phyloP scores from a whole-genome alignment of 345 rosid genomes.

The Fremontodendron californicum region DNA sequence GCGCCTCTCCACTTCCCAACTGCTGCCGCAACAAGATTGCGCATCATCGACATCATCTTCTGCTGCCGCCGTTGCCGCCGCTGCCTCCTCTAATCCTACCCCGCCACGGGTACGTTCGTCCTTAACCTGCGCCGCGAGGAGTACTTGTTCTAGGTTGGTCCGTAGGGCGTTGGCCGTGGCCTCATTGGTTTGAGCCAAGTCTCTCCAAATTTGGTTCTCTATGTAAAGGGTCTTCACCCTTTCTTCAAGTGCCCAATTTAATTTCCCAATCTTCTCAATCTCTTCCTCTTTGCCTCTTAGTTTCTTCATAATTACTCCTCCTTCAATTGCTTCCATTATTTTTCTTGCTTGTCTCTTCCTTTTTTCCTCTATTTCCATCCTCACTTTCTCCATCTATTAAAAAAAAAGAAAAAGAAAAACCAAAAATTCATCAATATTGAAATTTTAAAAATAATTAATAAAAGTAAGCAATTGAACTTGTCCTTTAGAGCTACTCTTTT shows the following conservation, averaged over 20 bases:
- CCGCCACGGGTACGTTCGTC: constrained; percentile 18
- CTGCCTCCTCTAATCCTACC: constrained; percentile 32
- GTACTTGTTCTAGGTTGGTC: constrained; percentile 57
- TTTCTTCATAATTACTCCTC: constrained; percentile 44
- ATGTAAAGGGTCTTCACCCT: constrained; percentile 48
- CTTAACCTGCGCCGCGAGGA: constrained; percentile 42
- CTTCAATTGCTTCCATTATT: constrained; percentile 54
- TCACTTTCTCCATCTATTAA: constrained; percentile 68
- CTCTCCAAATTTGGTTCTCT: constrained; percentile 86
- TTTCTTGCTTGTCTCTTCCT: constrained; percentile 50
- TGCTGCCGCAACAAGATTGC: constrained; percentile 66
- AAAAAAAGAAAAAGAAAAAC: not conserved
- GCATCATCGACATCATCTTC: constrained; percentile 48
- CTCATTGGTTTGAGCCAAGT: constrained; percentile 71
- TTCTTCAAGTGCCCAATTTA: constrained; percentile 77
- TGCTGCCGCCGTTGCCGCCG: constrained; percentile 7
- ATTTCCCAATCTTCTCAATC: constrained; percentile 49
- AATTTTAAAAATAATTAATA: not conserved
- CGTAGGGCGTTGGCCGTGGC: constrained; percentile 73
- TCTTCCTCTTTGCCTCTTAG: constrained; percentile 67
- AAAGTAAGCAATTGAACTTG: no score
- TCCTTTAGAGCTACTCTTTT: no score
- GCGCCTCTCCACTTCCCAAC: constrained; percentile 28
- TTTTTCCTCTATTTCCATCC: constrained; percentile 58
- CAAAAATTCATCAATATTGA: not conserved